Evolutionary conservation across 2,329 filamentous ascomycete genomes (phyloP).

Genomic region (Ophiosphaerella narmari): DNA sequence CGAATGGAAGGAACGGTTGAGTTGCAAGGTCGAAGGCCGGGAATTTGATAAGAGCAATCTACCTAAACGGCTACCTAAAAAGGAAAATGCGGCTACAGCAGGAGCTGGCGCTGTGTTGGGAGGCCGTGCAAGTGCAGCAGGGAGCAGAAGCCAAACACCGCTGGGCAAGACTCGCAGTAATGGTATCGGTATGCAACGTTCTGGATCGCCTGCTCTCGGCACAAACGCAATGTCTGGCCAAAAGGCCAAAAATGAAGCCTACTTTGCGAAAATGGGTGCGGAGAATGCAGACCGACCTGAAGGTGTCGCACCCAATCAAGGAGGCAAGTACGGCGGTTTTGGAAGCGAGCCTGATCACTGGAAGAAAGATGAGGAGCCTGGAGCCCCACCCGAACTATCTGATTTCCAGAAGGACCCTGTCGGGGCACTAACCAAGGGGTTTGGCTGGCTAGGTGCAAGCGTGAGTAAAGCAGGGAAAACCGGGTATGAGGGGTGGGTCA

Average conservation of each 20-base stretch:
- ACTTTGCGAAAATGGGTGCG: constrained; percentile 82
- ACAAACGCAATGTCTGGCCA: constrained; percentile 46
- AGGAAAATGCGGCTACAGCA: constrained; percentile 28
- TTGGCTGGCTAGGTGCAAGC: constrained; percentile 89
- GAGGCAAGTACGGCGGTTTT: constrained; percentile 91
- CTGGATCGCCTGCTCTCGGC: constrained; percentile 45
- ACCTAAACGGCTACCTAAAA: constrained; percentile 54
- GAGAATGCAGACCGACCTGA: constrained; percentile 80
- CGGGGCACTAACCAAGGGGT: constrained; percentile 85
- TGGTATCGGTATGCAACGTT: constrained; percentile 36
- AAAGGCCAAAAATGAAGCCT: constrained; percentile 77
- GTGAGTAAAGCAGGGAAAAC: constrained; percentile 90
- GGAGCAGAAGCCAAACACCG: constrained; percentile 46
- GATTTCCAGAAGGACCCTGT: constrained; percentile 92
- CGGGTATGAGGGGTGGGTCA: constrained; percentile 88
- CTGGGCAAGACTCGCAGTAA: constrained; percentile 43
- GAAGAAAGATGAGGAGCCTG: constrained; percentile 48
- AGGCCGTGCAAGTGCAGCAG: constrained; percentile 40
- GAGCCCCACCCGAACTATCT: constrained; percentile 70
- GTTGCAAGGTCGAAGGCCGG: constrained; percentile 82
- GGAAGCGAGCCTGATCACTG: constrained; percentile 71
- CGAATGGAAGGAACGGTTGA: constrained; percentile 91
- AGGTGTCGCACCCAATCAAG: constrained; percentile 80
- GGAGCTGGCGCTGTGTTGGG: constrained; percentile 35
- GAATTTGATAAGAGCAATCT: constrained; percentile 77